Base-by-base conservation (phyloP, 2,329 filamentous ascomycete genomes). In the Setomelanomma holmii region DNA sequence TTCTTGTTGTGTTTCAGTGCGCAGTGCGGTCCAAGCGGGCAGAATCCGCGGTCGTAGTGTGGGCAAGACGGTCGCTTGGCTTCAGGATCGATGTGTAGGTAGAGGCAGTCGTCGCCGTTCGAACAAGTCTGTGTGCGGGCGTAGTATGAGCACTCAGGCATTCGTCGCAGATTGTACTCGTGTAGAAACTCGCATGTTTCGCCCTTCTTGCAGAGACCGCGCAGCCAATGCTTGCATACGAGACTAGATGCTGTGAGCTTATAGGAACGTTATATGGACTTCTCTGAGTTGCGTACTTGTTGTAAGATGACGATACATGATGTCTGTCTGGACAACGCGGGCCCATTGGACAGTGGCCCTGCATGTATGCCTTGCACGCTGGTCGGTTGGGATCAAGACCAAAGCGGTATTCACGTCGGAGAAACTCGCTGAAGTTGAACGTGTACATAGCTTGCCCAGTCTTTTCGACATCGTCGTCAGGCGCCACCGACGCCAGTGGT, bases 131-230 rank as follows among this genome's bases (percentile, higher is more conserved):
- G 91, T 71, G 95, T 96, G 55, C 92, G 86, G 51, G 92, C 88
- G 78, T 93, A 98, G 77, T 96, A 96, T 71, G 96, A 96, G 79
- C 95, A 99, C 79, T 98, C 95, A 58, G 95, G 93, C 91, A 98
- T 98, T 76, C 95, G 93, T 59, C 95, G 88, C 64, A 99, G 84
- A 78, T 99, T 98, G 81, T 97, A 99, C 78, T 98, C 95, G 82
- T 99, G 95, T 42, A 98, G 82, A 69, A 98, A 99, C 80, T 99
- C 95, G 86, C 95, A 99, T 63, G 87, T 86, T 71, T 97, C 89
- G 67, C 93, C 95, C 78, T 98, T 98, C 74, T 99, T 99, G 82
- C 95, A 99, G 17, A 99, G 86, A 0, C 93, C 93, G 60, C 96
- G 90, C 69, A 98, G 87, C 88, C 95, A 98, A 82, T 98, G 95